Percentiles rank a stretch among this genome's conserved stretches.
phyloP scores from a whole-genome alignment of 2,329 filamentous ascomycete species.

The Colletotrichum caudatum region DNA sequence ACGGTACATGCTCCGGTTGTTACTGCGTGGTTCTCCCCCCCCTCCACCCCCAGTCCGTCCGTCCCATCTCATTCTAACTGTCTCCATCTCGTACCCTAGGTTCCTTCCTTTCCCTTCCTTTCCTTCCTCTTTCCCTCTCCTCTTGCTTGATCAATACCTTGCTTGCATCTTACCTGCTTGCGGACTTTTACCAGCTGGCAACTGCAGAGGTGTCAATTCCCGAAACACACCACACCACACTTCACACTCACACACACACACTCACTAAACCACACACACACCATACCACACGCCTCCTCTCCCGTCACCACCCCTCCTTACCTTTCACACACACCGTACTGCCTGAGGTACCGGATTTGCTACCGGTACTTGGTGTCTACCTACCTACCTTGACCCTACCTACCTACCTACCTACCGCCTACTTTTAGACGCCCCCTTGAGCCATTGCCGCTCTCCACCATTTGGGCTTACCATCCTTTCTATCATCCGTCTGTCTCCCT shows the following conservation, averaged over 20 bases:
- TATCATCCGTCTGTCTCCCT: conserved; percentile 32
- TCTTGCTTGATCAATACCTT: not conserved
- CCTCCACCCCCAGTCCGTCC: conserved; percentile 17
- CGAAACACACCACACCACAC: conserved; percentile 30
- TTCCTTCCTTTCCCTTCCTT: not conserved
- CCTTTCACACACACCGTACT: not conserved
- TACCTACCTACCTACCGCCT: conserved; percentile 4
- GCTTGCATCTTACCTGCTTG: not conserved
- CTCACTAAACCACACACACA: not conserved
- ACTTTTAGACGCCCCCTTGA: conserved; percentile 33
- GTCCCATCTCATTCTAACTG: conserved; percentile 18
- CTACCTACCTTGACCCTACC: conserved; percentile 23
- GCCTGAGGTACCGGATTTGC: conserved; percentile 17
- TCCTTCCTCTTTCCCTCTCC: not conserved
- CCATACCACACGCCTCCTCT: not conserved
- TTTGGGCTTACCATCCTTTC: conserved; percentile 35
- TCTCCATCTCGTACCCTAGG: conserved; percentile 3
- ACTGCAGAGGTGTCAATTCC: conserved; percentile 36
- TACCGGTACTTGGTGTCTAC: conserved; percentile 3
- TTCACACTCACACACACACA: not conserved
- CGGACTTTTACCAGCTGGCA: conserved; percentile 5
- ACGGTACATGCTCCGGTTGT: conserved; percentile 19
- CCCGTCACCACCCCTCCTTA: conserved; percentile 19
- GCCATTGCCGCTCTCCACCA: conserved; percentile 40
- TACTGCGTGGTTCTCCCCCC: conserved; percentile 12